These are phyloP conservation scores for Kockiozyma suomiensis DNA, from an alignment of 805 yeast species.

Conservation along the genomic window DNA sequence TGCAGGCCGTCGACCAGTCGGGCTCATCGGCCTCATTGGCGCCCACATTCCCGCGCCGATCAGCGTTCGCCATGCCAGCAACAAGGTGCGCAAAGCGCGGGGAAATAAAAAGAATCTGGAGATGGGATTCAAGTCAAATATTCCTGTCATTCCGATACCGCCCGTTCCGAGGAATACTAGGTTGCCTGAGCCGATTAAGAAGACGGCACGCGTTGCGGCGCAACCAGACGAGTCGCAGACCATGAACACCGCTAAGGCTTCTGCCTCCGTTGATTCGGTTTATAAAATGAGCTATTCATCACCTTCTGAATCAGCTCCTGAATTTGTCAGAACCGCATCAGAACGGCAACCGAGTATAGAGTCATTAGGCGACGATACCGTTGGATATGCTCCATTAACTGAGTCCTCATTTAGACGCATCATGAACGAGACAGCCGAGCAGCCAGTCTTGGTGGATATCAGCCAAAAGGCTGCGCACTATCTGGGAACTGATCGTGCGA, in stretches of 20 bases:
- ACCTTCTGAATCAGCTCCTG: too few relatives aligned
- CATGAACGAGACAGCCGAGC: background rate
- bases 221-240: background rate
- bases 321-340: too few relatives aligned
- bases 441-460: background rate
- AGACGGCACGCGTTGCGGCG: background rate
- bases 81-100: background rate
- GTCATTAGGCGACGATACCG: too few relatives aligned
- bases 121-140: background rate
- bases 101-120: background rate
- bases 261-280: too few relatives aligned
- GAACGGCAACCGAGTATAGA: too few relatives aligned
- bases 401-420: background rate
- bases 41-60: background rate
- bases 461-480: conserved; percentile 8
- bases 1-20: too few relatives aligned
- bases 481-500: conserved; percentile 8
- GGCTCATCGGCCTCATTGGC: background rate
- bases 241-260: too few relatives aligned
- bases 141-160: background rate
- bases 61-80: conserved; percentile 3
- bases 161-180: background rate
- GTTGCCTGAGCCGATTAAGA: background rate
- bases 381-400: background rate
- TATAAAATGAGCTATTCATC: too few relatives aligned